A percentile compares a stretch with the other conserved stretches of the same genome.
Conservation (phyloP, 352 stramenopile species). For the Phytopythium mirpurense region DNA sequence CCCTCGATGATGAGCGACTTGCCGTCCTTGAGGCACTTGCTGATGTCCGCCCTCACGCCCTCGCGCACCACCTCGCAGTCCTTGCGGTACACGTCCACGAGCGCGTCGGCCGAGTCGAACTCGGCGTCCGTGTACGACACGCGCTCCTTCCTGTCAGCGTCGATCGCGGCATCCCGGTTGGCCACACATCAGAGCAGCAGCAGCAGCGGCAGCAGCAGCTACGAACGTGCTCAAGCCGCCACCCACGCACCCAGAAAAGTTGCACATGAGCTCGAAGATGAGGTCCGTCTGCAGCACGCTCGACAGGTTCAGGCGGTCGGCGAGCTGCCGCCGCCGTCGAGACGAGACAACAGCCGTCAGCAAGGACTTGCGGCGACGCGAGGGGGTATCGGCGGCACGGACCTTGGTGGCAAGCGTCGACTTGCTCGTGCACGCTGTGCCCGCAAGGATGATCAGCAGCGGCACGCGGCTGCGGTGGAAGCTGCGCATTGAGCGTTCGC, state of each 20-base stretch:
- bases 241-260: constrained; percentile 77
- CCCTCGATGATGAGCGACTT: constrained; percentile 88
- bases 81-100: constrained; percentile 67
- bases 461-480: constrained; percentile 83
- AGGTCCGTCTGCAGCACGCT: constrained; percentile 85
- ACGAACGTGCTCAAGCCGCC: no score
- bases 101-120: constrained; percentile 53
- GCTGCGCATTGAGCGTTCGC: constrained; percentile 13
- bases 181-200: no score
- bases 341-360: no score
- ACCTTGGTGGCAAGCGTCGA: constrained; percentile 87
- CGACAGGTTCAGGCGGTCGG: constrained; percentile 81
- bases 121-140: constrained; percentile 57
- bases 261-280: constrained; percentile 89
- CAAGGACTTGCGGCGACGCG: no score
- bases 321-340: constrained; percentile 32
- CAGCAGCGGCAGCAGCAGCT: no score
- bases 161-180: no score
- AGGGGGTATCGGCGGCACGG: background rate
- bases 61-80: constrained; percentile 80
- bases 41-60: constrained; percentile 79
- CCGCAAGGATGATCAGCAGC: constrained; percentile 79
- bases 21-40: constrained; percentile 87
- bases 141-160: constrained; percentile 37
- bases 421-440: constrained; percentile 80